These are phyloP conservation scores for Ilyonectria robusta DNA, from an alignment of 2,329 filamentous ascomycete genomes.

Conservation along the genomic window DNA sequence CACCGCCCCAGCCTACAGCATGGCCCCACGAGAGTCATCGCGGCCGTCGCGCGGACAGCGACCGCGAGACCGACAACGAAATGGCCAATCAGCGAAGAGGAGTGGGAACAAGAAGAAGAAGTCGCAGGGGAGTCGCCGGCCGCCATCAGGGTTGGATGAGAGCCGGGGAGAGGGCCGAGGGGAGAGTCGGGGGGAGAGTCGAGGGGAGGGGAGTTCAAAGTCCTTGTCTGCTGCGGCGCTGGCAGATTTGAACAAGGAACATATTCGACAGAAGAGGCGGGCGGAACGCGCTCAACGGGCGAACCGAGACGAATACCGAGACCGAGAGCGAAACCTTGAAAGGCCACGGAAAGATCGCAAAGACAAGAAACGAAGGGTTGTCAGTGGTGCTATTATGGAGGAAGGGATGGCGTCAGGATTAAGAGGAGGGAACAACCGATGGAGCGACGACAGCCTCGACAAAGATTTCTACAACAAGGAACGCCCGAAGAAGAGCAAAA, in stretches of 20 bases:
- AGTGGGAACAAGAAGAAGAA: conserved; percentile 56
- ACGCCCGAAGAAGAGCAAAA: conserved; percentile 65
- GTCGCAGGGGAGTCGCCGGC: conserved; percentile 48
- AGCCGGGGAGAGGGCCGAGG: conserved; percentile 40
- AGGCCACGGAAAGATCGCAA: conserved; percentile 54
- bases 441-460: conserved; percentile 61
- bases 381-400: conserved; percentile 78
- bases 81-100: conserved; percentile 49
- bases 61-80: conserved; percentile 43
- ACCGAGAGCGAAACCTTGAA: conserved; percentile 41
- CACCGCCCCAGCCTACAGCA: conserved; percentile 40
- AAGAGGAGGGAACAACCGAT: conserved; percentile 59
- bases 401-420: conserved; percentile 69
- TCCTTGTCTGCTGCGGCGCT: conserved; percentile 69
- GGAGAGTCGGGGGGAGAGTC: conserved; percentile 45
- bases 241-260: conserved; percentile 75
- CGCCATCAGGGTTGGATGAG: conserved; percentile 53
- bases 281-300: conserved; percentile 57
- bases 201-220: conserved; percentile 45
- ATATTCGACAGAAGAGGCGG: conserved; percentile 65
- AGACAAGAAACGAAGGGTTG: conserved; percentile 71
- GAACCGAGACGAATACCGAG: conserved; percentile 41
- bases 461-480: conserved; percentile 62
- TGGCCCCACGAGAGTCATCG: conserved; percentile 55
- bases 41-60: conserved; percentile 49